Evolutionary conservation across 768 basidiomycete species (phyloP).

Genomic region (Jaapia argillacea): DNA sequence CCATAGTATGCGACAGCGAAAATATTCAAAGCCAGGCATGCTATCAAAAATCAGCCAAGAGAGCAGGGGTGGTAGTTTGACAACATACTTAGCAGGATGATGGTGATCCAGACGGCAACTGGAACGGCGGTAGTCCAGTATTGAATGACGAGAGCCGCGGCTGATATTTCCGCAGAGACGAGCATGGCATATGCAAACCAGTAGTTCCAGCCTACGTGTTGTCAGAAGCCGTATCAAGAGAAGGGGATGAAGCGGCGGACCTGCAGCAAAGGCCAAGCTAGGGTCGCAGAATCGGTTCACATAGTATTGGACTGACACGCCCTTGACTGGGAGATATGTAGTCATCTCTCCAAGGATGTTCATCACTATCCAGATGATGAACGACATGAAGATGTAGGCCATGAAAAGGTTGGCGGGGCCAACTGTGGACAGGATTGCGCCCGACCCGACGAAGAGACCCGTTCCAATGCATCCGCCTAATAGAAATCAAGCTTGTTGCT

Average conservation of each 20-base stretch:
- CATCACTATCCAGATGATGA: background rate
- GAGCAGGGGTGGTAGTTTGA: too few relatives aligned
- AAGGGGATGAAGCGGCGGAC: background rate
- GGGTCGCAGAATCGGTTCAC: background rate
- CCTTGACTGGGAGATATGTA: background rate
- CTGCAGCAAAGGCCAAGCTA: background rate
- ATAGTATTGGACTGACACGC: background rate
- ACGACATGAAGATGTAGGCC: slow-evolving; percentile 29
- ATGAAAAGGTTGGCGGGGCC: slow-evolving; percentile 61
- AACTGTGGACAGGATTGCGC: slow-evolving; percentile 43
- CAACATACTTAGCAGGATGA: background rate
- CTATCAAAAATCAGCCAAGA: background rate
- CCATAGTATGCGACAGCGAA: slow-evolving; percentile 23
- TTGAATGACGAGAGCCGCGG: background rate
- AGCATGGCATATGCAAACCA: slow-evolving; percentile 39
- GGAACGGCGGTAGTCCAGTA: slow-evolving; percentile 11
- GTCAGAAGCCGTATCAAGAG: background rate
- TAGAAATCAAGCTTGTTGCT: background rate
- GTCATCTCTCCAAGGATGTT: background rate
- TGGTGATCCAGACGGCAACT: background rate
- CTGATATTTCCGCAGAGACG: slow-evolving; percentile 19
- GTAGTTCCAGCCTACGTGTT: slow-evolving; percentile 18
- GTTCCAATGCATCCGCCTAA: slow-evolving; percentile 13
- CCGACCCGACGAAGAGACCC: slow-evolving; percentile 48
- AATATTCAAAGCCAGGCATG: background rate